A percentile compares a stretch with the other conserved stretches of the same genome.
phyloP scores from a whole-genome alignment of 306 rosid genomes.

The Abrus precatorius region DNA sequence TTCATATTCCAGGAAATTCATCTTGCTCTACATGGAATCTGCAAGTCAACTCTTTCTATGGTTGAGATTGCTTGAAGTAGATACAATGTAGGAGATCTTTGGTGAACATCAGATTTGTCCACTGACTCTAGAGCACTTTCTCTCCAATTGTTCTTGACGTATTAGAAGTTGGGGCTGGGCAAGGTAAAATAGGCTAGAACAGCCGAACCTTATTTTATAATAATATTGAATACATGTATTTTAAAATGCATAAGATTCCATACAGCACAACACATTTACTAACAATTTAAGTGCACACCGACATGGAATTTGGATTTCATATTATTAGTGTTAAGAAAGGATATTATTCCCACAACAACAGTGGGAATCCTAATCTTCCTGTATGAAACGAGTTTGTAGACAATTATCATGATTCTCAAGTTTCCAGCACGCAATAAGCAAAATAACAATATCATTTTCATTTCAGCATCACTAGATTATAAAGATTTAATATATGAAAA shows the following conservation, averaged over 20 bases:
- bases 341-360: not conserved
- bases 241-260: not conserved
- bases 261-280: conserved; percentile 15
- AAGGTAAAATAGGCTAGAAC: conserved; percentile 23
- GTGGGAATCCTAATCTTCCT: conserved; percentile 30
- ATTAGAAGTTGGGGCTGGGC: not conserved
- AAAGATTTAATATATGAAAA: conserved; percentile 7
- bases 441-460: conserved; percentile 14
- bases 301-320: not conserved
- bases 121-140: not conserved
- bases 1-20: not conserved
- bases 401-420: conserved; percentile 24
- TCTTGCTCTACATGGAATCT: not conserved
- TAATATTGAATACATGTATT: not conserved
- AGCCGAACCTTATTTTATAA: conserved; percentile 18
- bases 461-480: not conserved
- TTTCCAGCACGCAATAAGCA: conserved; percentile 29
- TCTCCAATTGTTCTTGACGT: not conserved
- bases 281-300: not conserved
- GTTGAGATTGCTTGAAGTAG: not conserved
- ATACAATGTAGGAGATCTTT: not conserved
- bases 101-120: too few relatives aligned
- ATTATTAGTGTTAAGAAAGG: not conserved
- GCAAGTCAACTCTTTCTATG: conserved; percentile 22
- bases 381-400: conserved; percentile 14